Evolutionary conservation across 2,329 filamentous ascomycete genomes (phyloP), one percentile per base, ranked within the genome.

Genomic region (Myriosclerotinia scirpicola): DNA sequence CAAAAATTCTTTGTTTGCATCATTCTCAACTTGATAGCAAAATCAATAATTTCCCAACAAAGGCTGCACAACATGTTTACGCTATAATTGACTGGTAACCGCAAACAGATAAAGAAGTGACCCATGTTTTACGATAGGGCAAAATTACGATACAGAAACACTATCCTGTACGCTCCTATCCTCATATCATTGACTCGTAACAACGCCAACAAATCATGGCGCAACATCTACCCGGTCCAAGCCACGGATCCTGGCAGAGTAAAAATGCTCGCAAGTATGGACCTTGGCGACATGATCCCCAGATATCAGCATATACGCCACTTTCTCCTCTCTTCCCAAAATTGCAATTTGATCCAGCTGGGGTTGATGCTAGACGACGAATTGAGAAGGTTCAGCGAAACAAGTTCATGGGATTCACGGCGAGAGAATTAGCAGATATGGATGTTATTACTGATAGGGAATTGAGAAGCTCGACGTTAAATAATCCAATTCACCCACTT

Each of bases 401-500:
- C 3, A 38, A 59, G 48, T 50, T 72, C 1, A 26, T 40, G 6
- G 67, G 62, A 2, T 72, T 71, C 20, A 70, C 70, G 0, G 44
- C 67, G 15, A 52, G 61, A 54, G 71, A 72, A 34, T 60, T 72
- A 20, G 66, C 52, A 3, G 54, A 68, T n/a, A 54, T 71, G 22
- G 71, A 71, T 50, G 71, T 69, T 30, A 60, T 72, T 7, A 66
- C 69, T 3, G 67, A 62, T 22, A 46, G 71, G 53, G 53, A 67
- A 2, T 38, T 72, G 14, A 53, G 26, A 14, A 42, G 40, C 20
- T 40, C 55, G 1, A 69, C 50, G 53, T 38, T 71, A 4, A 38
- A 66, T 11, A 69, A 67, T n/a, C 48, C 42, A 9, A 69, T 71
- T 20, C 56, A 68, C 14, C 67, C 70, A 9, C 22, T 70, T 8